Percentiles rank a stretch among this genome's conserved stretches.
Conservation (phyloP, 768 basidiomycete species). For the Omphalotus guepiniiformis region DNA sequence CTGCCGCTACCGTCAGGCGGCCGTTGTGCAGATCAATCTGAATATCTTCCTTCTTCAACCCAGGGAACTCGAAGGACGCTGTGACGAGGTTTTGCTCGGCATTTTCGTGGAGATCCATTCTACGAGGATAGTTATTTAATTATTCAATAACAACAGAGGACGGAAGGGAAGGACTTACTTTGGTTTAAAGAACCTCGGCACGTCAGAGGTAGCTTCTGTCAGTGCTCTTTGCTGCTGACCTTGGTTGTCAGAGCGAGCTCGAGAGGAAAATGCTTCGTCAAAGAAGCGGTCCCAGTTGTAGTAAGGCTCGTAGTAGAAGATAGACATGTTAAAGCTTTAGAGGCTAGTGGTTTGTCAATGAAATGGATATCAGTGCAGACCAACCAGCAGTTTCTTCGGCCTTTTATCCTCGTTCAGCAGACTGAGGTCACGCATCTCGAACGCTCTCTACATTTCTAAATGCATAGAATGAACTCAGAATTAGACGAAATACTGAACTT, state of each 20-base stretch:
- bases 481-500: too few species aligned
- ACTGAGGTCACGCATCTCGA: too few species aligned
- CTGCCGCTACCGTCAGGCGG: slow-evolving; percentile 47
- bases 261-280: slow-evolving; percentile 29
- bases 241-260: slow-evolving; percentile 1
- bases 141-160: slow-evolving; percentile 1
- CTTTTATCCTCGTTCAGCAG: too few species aligned
- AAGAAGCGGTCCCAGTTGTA: slow-evolving; percentile 43
- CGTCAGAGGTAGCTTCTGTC: slow-evolving; percentile 12
- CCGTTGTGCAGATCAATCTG: slow-evolving; percentile 48
- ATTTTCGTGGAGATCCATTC: slow-evolving; percentile 56
- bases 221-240: slow-evolving; percentile 9
- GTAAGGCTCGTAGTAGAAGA: slow-evolving; percentile 41
- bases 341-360: too few species aligned
- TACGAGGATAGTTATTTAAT: slow-evolving; percentile 15
- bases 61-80: slow-evolving; percentile 57
- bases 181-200: slow-evolving; percentile 24
- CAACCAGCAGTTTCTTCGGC: too few species aligned
- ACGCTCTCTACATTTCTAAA: too few species aligned
- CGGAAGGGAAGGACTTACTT: slow-evolving; percentile 19
- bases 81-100: slow-evolving; percentile 42
- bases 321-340: slow-evolving; percentile 17
- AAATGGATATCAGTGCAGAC: too few species aligned
- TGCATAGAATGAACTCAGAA: too few species aligned
- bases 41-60: slow-evolving; percentile 46